Percentiles rank a stretch among this genome's conserved stretches.
Conservation (phyloP, 225 moss, liverwort and hornwort species). For the Marchantia polymorpha region DNA sequence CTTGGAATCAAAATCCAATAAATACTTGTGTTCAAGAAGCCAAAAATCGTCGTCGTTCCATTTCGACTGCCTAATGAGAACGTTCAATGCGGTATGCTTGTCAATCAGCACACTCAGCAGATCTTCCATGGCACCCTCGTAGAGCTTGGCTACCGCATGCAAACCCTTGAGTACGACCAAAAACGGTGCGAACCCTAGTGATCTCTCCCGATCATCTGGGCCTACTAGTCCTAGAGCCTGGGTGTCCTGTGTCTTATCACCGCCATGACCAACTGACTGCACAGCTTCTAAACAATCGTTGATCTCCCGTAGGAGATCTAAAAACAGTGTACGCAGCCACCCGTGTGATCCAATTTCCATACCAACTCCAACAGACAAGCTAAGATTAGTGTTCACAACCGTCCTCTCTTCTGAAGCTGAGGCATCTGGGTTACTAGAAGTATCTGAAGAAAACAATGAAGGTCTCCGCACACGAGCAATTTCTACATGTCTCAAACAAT, state of each 20-base stretch:
- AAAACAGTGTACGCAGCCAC: constrained; percentile 78
- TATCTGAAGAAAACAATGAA: background rate
- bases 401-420: background rate
- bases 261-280: constrained; percentile 44
- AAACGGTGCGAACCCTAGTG: constrained; percentile 80
- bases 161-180: constrained; percentile 85
- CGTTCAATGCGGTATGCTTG: constrained; percentile 60
- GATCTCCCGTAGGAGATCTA: constrained; percentile 65
- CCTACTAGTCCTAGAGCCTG: constrained; percentile 32
- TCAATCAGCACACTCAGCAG: constrained; percentile 57
- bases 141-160: constrained; percentile 88
- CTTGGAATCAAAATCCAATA: constrained; percentile 88
- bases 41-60: constrained; percentile 98
- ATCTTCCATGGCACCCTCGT: constrained; percentile 79
- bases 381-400: constrained; percentile 13
- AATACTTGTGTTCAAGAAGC: constrained; percentile 74
- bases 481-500: constrained; percentile 31
- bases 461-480: constrained; percentile 12
- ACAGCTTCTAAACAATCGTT: constrained; percentile 68
- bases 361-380: constrained; percentile 46
- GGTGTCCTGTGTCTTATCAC: constrained; percentile 28
- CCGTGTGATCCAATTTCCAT: constrained; percentile 83
- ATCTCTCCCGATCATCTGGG: constrained; percentile 58
- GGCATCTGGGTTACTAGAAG: constrained; percentile 6
- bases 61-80: constrained; percentile 77